Base-by-base conservation (phyloP, 176 grass and related monocot species). In the Thalia dealbata region DNA sequence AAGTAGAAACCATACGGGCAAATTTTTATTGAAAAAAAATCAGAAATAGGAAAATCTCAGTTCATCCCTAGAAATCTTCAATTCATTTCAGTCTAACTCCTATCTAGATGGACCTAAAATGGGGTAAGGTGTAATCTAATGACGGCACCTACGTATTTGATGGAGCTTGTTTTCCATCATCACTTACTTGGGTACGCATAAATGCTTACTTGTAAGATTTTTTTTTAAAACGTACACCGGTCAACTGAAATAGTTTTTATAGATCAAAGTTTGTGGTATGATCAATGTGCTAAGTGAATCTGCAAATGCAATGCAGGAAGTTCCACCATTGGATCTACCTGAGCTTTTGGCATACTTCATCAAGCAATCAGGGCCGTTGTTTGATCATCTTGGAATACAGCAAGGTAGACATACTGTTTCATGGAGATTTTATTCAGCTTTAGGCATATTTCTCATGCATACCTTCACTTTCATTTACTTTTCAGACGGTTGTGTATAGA, bases 321-420 rank as follows among this genome's bases (percentile, higher is more conserved):
- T 73, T 16, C 86, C 75, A 48, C 80, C 86, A 35, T 76, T 96
- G 82, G 80, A 89, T 85, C 78, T 96, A 78, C 67, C 78, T 78
- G 86, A 92, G 78, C 85, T 92, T 82, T 50, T 96, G 78, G 80
- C 80, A 80, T 80, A 87, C 87, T 75, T 96, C 21, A 82, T 92
- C 48, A 78, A 60, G 62, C 89, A 96, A 67, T 96, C 89, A 78
- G 86, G 86, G 38, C 84, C 92, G 81, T 85, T 96, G 68, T 76
- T 96, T 78, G 86, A 96, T 75, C 89, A 96, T 82, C 78, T 96
- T 76, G 86, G 89, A 71, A 67, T 96, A 67, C 75, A 61, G 72
- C 74, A 81, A 87, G 92, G 92, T 96, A 75, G 3, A 16, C 7
- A 75, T n/a, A 3, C 44, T 48, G 32, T 48, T 46, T 44, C 8